phyloP scores from a whole-genome alignment of 352 stramenopile species.

The Pythium catenulatum region DNA sequence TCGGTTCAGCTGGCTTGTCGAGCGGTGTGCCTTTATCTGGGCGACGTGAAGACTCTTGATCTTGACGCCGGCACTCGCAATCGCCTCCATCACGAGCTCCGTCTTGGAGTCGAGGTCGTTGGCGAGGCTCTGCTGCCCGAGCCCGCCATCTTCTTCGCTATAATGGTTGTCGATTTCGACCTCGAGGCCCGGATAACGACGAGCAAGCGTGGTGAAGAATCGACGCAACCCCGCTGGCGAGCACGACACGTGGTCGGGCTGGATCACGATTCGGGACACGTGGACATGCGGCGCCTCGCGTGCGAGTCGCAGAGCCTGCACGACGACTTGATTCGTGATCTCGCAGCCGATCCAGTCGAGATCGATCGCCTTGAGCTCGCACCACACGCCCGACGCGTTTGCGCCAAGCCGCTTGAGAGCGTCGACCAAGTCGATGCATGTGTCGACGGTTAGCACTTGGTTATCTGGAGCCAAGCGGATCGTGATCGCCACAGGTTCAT shows the following conservation, averaged over 20 bases:
- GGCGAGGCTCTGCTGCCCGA: background rate
- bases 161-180: background rate
- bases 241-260: background rate
- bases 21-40: too few relatives aligned
- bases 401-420: background rate
- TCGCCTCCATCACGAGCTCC: background rate
- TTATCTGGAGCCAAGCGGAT: background rate
- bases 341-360: background rate
- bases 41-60: conserved; percentile 16
- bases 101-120: background rate
- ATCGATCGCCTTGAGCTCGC: conserved; percentile 4
- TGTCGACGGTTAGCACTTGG: background rate
- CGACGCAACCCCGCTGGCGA: background rate
- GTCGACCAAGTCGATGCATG: background rate
- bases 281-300: background rate
- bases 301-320: background rate
- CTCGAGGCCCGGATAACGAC: background rate
- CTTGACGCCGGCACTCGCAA: background rate
- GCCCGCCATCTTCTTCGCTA: background rate
- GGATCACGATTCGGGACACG: background rate
- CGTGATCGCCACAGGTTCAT: background rate
- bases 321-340: background rate
- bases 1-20: too few relatives aligned
- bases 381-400: background rate
- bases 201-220: background rate